Base-by-base conservation (phyloP, 768 basidiomycete species). In the Termitomyces sp. region DNA sequence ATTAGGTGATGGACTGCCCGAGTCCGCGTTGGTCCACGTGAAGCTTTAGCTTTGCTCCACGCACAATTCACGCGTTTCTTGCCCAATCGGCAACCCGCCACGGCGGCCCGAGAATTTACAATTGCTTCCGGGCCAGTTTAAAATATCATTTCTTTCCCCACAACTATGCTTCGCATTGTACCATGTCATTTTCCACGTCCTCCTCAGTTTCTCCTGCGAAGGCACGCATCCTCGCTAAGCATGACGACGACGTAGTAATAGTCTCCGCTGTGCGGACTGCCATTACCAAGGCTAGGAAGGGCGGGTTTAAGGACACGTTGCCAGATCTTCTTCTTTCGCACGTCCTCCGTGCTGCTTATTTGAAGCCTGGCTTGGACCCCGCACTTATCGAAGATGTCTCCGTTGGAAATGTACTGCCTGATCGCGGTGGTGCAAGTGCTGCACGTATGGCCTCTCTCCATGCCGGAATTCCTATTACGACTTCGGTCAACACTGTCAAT, bases 301-400 rank as follows among this genome's bases (percentile, higher is more conserved):
- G 94, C 53, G 92, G 90, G 17, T 95, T 94, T 81, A 93, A 93
- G 72, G 92, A 95, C 73, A 94, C 91, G 41, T 82, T 83, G 47
- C 89, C 92, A 4, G 92, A 94, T 59, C 83, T 91, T 59, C 78
- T 92, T 64, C 82, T 95, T 58, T 84, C 89, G 6, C 86, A 83
- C 55, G 84, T 92, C 61, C 80, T 95, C 49, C 82, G 82, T 56
- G 89, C 87, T 52, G 87, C 78, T 23, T 89, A 89, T 75, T 77
- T 77, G 32, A 82, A 78, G 61, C 81, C 81, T 53, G 77, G 80
- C 60, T 80, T 96, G 56, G 85, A 95, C 73, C 94, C 94, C 51
- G 75, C 79, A 53, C 80, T 92, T 68, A 87, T 95, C 56, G 90
- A 91, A 64, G 92, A 94, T 68, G 82, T 95, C 66, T 77, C 84